Conservation (phyloP, 2,329 filamentous ascomycete genomes). For the Sclerotiophoma versabilis region DNA sequence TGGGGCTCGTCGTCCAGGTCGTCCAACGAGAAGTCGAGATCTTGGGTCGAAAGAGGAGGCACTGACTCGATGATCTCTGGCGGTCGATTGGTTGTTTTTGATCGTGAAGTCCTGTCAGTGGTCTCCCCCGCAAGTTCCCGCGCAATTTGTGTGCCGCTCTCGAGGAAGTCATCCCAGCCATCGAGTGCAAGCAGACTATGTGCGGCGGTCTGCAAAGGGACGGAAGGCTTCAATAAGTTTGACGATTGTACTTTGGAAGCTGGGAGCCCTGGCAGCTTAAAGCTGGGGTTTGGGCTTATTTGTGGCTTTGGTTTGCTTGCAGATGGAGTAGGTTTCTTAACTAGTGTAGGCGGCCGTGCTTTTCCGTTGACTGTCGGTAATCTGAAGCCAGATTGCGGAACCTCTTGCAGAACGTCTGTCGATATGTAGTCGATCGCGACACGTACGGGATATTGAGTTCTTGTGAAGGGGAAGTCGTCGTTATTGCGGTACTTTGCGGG, state of each 20-base stretch:
- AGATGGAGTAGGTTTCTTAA: constrained; percentile 16
- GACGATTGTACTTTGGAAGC: constrained; percentile 27
- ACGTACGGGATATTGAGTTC: constrained; percentile 45
- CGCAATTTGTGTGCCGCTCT: constrained; percentile 55
- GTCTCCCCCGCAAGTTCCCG: constrained; percentile 48
- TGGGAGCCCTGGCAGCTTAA: constrained; percentile 37
- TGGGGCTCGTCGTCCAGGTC: constrained; percentile 47
- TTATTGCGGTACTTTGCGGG: constrained; percentile 40
- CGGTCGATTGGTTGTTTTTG: not conserved
- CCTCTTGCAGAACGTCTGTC: constrained; percentile 5
- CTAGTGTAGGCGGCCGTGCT: constrained; percentile 1
- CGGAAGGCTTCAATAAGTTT: not conserved
- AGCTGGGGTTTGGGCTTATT: constrained; percentile 25
- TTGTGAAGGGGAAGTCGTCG: constrained; percentile 31
- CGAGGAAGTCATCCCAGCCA: constrained; percentile 52
- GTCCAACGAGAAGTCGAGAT: constrained; percentile 51
- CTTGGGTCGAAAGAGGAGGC: constrained; percentile 48
- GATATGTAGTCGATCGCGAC: constrained; percentile 30
- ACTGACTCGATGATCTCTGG: constrained; percentile 4
- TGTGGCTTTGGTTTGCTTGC: constrained; percentile 6
- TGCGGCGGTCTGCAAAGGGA: not conserved
- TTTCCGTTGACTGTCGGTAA: constrained; percentile 26
- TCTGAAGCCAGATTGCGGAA: constrained; percentile 29
- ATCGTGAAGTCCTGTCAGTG: too few relatives aligned
- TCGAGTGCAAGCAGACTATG: constrained; percentile 18